Evolutionary conservation across 805 yeast species (phyloP), one percentile per base, ranked within the genome.

Genomic region (Vanderwaltozyma tropicalis): DNA sequence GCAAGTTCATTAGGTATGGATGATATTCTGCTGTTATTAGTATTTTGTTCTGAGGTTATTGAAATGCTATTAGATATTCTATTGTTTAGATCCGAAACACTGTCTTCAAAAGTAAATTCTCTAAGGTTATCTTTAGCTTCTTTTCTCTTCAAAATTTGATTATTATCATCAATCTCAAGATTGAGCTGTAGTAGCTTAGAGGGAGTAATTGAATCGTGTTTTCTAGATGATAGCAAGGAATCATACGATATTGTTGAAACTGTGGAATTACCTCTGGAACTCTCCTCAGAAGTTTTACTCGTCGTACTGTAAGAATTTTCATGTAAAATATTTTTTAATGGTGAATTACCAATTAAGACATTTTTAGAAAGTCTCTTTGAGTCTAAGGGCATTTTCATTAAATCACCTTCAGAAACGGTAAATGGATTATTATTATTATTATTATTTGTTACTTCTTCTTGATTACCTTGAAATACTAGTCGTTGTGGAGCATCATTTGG

Each of bases 41-140:
- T 24, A 24, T n/a, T n/a, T n/a, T n/a, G n/a, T n/a, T n/a, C n/a
- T n/a, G n/a, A n/a, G n/a, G n/a, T n/a, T n/a, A n/a, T n/a, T n/a
- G n/a, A n/a, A n/a, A n/a, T n/a, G 24, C 24, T 21, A 21, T 7
- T 21, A 7, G 10, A 21, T 21, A 7, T 21, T 21, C 6, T 21
- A 10, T 10, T 21, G 10, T 21, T 21, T 21, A 21, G 10, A 21
- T 21, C 24, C 9, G 24, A 21, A 16, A 25, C 20, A 14, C 15
- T 28, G n/a, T 35, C 34, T 34, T 59, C 69, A 36, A 61, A 62
- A 16, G 63, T 62, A 42, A 64, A 64, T 43, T 62, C 66, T 44
- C 80, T 61, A 34, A 80, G 57, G 46, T 78, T 69, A 12, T 59
- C 57, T 31, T 67, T 60, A 0, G 73, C 76, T 8, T 57, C 57